Conservation (phyloP, 2,329 filamentous ascomycete species). For the Botrytis squamosa region DNA sequence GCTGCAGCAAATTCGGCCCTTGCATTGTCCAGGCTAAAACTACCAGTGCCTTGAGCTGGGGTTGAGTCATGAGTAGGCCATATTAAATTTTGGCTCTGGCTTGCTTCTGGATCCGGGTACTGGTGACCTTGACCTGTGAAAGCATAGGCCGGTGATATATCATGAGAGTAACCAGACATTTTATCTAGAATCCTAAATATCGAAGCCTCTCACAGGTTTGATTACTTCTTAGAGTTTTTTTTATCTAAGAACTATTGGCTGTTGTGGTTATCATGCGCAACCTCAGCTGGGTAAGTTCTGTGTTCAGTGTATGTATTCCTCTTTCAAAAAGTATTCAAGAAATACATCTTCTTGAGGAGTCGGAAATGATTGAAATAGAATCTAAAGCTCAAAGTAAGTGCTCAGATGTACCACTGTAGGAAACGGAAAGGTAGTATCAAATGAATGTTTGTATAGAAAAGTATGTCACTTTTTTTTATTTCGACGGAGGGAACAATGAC, state of each 20-base stretch:
- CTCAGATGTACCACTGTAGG: neutral
- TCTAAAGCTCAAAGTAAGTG: neutral
- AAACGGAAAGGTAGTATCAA: neutral
- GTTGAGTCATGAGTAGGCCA: conserved; percentile 6
- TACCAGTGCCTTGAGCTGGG: neutral
- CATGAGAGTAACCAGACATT: neutral
- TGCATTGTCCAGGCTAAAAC: neutral
- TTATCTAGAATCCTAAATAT: too few relatives aligned
- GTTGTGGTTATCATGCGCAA: neutral
- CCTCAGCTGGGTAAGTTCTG: neutral
- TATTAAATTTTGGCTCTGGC: conserved; percentile 11
- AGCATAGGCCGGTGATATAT: neutral
- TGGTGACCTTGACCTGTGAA: conserved; percentile 5
- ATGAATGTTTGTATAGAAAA: neutral
- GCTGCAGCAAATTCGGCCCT: conserved; percentile 21
- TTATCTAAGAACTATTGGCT: neutral
- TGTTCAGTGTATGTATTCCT: neutral
- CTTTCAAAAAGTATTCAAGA: neutral
- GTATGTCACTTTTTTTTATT: neutral
- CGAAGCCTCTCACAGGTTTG: neutral
- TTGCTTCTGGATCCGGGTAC: conserved; percentile 27
- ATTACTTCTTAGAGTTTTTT: neutral
- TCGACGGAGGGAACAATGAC: neutral
- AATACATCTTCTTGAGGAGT: neutral
- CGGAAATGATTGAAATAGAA: neutral